Conservation (phyloP, 139 green algal species). For the Coelastrella sp. region DNA sequence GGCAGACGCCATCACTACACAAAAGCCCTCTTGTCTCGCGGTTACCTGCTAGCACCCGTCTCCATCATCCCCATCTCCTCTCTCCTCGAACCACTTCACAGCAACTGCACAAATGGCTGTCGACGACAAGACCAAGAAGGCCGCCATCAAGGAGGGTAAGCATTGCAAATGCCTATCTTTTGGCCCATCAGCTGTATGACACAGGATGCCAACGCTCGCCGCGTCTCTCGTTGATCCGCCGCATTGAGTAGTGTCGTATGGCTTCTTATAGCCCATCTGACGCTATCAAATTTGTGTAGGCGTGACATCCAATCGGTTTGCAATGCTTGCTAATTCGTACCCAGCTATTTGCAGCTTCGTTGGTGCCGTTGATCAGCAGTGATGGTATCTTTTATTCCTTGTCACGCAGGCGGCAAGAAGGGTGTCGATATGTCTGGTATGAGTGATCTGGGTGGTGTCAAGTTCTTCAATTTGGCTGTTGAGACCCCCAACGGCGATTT, state of each 20-base stretch:
- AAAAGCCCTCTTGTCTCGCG: background rate
- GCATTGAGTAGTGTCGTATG: background rate
- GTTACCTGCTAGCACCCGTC: background rate
- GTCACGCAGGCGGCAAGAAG: slow-evolving; percentile 69
- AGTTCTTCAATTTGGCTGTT: slow-evolving; percentile 84
- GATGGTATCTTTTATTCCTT: background rate
- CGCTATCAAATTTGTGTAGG: background rate
- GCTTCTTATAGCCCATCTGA: background rate
- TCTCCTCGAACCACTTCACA: background rate
- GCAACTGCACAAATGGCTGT: slow-evolving; percentile 7
- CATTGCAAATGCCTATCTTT: background rate
- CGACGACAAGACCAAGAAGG: slow-evolving; percentile 44
- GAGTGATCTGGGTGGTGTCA: slow-evolving; percentile 79
- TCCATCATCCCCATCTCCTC: background rate
- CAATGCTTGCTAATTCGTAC: background rate
- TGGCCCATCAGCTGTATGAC: background rate
- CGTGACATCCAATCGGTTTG: background rate
- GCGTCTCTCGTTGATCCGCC: background rate
- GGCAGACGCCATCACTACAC: too few relatives aligned
- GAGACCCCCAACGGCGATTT: slow-evolving; percentile 75
- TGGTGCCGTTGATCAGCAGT: background rate
- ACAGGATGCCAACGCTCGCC: background rate
- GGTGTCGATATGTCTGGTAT: slow-evolving; percentile 66
- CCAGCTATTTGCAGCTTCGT: background rate
- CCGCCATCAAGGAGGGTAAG: slow-evolving; percentile 48